Percentiles rank a stretch among this genome's conserved stretches.
phyloP scores from a whole-genome alignment of 2,329 filamentous ascomycete species.

The Cladophialophora yegresii region DNA sequence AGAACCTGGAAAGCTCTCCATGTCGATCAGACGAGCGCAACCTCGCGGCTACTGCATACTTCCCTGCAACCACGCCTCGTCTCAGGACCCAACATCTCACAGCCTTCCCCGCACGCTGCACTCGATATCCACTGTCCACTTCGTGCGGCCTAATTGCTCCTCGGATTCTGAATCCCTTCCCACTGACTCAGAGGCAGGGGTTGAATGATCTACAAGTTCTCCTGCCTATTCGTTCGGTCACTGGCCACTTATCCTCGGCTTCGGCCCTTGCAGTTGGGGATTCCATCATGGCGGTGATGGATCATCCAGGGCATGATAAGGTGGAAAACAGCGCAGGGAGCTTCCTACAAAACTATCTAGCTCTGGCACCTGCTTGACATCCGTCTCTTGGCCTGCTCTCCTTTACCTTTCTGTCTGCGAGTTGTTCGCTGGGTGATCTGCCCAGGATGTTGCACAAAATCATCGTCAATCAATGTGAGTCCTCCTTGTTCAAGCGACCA shows the following conservation, averaged over 20 bases:
- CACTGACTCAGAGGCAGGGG: neutral
- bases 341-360: slow-evolving; percentile 5
- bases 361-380: slow-evolving; percentile 2
- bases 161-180: slow-evolving; percentile 12
- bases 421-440: neutral
- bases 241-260: slow-evolving; percentile 14
- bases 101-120: slow-evolving; percentile 11
- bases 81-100: slow-evolving; percentile 15
- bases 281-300: neutral
- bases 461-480: slow-evolving; percentile 34
- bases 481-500: neutral
- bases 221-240: slow-evolving; percentile 10
- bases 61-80: neutral
- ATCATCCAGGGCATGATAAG: neutral
- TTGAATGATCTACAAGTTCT: slow-evolving; percentile 9
- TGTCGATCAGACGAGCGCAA: neutral
- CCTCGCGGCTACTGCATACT: neutral
- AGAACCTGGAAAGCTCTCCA: neutral
- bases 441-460: slow-evolving; percentile 27
- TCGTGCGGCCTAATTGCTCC: neutral
- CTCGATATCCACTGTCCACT: neutral
- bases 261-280: slow-evolving; percentile 8
- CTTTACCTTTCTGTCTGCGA: neutral
- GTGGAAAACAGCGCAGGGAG: neutral
- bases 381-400: neutral